Conservation (phyloP, 257 asterid species). For the Solanum lycopersicoides region DNA sequence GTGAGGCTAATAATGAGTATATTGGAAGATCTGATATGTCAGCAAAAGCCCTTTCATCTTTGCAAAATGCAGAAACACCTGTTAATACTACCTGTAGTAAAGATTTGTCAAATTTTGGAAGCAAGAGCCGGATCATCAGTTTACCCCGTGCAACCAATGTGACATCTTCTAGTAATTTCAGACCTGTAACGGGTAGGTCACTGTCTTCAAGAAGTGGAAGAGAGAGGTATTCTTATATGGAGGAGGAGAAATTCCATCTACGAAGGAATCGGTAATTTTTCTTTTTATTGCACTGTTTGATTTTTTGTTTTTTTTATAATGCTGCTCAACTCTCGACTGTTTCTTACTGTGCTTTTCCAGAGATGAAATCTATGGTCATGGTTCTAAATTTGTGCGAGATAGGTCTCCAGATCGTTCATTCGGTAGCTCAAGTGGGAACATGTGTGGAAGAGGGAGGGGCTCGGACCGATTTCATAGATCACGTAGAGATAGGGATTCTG, state of each 20-base stretch:
- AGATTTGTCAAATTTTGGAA: conserved; percentile 32
- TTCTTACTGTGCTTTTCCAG: conserved; percentile 29
- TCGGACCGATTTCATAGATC: conserved; percentile 23
- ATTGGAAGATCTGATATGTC: conserved; percentile 16
- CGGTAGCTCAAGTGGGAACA: conserved; percentile 38
- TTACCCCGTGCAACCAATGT: conserved; percentile 48
- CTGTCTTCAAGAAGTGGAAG: conserved; percentile 45
- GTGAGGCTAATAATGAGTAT: conserved; percentile 21
- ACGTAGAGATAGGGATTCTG: conserved; percentile 35
- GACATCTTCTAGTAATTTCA: conserved; percentile 32
- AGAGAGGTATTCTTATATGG: conserved; percentile 44
- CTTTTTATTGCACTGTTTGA: background rate
- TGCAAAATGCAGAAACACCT: conserved; percentile 32
- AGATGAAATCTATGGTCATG: conserved; percentile 41
- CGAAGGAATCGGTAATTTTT: conserved; percentile 55
- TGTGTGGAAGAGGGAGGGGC: conserved; percentile 58
- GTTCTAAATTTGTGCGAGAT: conserved; percentile 41
- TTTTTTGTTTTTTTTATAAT: background rate
- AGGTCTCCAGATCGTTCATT: conserved; percentile 36
- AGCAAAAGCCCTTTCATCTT: conserved; percentile 21
- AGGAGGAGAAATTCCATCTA: conserved; percentile 32
- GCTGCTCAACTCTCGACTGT: conserved; percentile 3
- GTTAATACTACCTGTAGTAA: conserved; percentile 23
- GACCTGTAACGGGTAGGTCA: conserved; percentile 30
- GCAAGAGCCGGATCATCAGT: conserved; percentile 64